Evolutionary conservation across 169 alveolate species (phyloP), one percentile per base, ranked within the genome.

Genomic region (Cryptosporidium tyzzeri): DNA sequence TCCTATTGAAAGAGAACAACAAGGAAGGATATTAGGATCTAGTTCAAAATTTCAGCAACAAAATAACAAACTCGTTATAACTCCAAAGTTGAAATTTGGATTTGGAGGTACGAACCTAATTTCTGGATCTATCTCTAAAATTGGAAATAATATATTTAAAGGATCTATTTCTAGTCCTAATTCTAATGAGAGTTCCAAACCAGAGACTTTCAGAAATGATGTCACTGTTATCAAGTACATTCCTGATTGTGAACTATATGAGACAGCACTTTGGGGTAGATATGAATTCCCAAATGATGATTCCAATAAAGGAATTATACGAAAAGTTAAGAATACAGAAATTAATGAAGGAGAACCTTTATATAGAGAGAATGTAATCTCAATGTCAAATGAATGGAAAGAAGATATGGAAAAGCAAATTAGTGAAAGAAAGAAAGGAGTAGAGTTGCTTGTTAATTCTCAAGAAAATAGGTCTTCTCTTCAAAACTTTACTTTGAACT

Each of bases 221-320:
- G 75, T 37, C 7, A 37, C 87, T 21, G 37, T 44, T n/a, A 33
- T 80, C 18, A 65, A 61, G 5, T 80, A 5, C 18, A 80, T 62
- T 44, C 89, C 89, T 18, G 89, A 80, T 37, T 80, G 68, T 62
- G 89, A 80, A 41, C 21, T 65, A 8, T 80, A 62, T 48, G 89
- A 80, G 39, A 62, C 65, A 16, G 62, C 73, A 39, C 89, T 80
- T 23, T 80, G 89, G 89, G 39, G 62, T 7, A 58, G 75, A 5
- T 80, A 80, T 18, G 75, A 80, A 41, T 80, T 62, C 16, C 89
- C 89, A 16, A 41, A 62, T 62, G 80, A 80, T 4, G 69, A 44
- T 26, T 59, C 89, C 37, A 80, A 80, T 26, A 80, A 59, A 41
- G 89, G 89, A 9, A 14, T 31, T 10, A 37, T 80, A n/a, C 69